Conservation (phyloP, 139 green algal genomes). For the Closterium sp. region DNA sequence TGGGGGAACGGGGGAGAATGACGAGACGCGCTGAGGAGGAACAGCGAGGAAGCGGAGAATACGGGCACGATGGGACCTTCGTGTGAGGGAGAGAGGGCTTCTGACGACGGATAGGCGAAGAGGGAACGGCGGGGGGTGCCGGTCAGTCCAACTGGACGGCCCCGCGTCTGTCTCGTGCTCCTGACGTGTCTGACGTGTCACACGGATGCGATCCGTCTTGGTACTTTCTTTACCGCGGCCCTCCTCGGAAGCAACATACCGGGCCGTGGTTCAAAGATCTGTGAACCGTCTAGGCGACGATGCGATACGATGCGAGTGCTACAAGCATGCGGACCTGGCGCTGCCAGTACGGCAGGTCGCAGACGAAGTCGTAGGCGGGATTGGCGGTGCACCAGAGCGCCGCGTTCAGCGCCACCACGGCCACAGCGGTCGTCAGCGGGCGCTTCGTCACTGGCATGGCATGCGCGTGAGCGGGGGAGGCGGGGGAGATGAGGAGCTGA, state of each 20-base stretch:
- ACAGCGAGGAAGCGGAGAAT: background rate
- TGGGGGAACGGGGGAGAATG: background rate
- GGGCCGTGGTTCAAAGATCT: no score
- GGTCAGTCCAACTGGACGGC: no score
- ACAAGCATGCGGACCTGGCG: constrained; percentile 15
- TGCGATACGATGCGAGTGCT: background rate
- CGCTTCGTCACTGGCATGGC: constrained; percentile 32
- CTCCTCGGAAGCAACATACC: no score
- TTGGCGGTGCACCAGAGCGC: constrained; percentile 15
- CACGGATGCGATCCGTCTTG: no score
- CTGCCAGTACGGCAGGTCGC: constrained; percentile 37
- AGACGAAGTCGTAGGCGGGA: constrained; percentile 38
- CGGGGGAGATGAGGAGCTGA: background rate
- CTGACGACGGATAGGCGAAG: no score
- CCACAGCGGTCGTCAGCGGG: constrained; percentile 25
- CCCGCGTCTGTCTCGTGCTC: no score
- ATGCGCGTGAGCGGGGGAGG: background rate
- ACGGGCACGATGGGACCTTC: no score
- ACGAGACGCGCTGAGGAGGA: background rate
- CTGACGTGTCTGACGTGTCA: no score
- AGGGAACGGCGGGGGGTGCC: no score
- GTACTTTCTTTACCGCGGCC: no score
- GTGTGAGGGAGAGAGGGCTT: background rate
- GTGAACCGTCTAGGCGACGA: no score
- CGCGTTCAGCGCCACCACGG: constrained; percentile 21